Evolutionary conservation across 164 flowering plant genomes (phyloP), one percentile per base, ranked within the genome.

Genomic region (Vitis amurensis): DNA sequence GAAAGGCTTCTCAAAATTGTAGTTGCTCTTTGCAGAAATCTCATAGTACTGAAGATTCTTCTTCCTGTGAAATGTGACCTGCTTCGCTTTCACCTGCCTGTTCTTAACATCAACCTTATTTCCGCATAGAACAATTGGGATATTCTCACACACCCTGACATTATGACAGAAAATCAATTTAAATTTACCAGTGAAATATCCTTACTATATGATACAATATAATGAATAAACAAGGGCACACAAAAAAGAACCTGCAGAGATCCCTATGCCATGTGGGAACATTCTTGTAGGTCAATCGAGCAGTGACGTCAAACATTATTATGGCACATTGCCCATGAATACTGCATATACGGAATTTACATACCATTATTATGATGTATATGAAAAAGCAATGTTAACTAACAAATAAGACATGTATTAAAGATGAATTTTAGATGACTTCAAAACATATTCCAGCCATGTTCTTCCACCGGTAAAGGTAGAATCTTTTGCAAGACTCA

Each of bases 31-130:
- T 31, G 75, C 75, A 14, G 75, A 73, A 3, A 73, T 73, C 52
- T 73, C 75, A 67, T 67, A 73, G 60, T 73, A 73, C 66, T 73
- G 75, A 29, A 73, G 66, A 50, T 73, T 73, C 60, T 73, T 73
- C 59, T 67, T 73, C 71, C 71, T 73, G 66, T 72, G 75, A 37
- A 73, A 73, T 2, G 75, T 73, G 17, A 73, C 75, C 64, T 73
- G 75, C 67, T 73, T 73, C 9, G 75, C 75, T 71, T 73, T 73
- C 44, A 73, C 75, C 48, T 73, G 75, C 67, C 75, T 66, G 66
- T 73, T 73, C 61, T 73, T 73, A 17, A 73, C 75, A 66, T 73
- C 75, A 60, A 73, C 75, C 75, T 73, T 73, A 71, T 73, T 73
- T 6, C 75, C 75, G 50, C 75, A 73, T 2, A 73, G 52, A 9